Conservation (phyloP, 164 flowering plant species). For the Nymphaea thermarum region DNA sequence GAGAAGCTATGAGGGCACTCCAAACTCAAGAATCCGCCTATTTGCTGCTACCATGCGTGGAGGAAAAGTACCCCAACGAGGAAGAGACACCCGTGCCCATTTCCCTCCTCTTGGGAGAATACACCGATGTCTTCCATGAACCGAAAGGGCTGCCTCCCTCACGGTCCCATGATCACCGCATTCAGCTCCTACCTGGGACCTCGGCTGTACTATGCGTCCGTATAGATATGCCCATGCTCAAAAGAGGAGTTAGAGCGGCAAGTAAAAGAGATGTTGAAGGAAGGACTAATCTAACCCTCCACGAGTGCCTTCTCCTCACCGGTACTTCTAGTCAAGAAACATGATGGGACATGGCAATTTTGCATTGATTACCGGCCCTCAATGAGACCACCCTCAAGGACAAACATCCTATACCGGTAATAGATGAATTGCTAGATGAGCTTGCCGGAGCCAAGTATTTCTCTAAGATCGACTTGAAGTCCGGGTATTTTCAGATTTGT, state of each 20-base stretch:
- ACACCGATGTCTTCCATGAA: too few relatives aligned
- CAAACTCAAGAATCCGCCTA: neutral
- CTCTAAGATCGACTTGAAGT: neutral
- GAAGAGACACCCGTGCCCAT: too few relatives aligned
- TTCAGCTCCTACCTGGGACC: neutral
- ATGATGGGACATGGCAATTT: neutral
- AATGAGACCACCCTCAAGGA: neutral
- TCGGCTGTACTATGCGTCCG: neutral
- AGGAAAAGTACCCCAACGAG: neutral
- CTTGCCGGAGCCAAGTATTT: neutral
- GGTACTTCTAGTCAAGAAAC: neutral
- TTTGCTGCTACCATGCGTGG: neutral
- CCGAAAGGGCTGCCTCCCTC: too few relatives aligned
- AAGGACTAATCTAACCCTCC: neutral
- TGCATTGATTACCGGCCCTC: neutral
- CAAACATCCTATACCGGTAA: neutral
- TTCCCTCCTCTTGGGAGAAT: too few relatives aligned
- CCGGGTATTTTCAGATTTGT: neutral
- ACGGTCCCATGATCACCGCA: neutral
- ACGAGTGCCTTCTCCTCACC: neutral
- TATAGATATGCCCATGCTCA: neutral
- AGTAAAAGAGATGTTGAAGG: neutral
- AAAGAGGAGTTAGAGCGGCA: neutral
- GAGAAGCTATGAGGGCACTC: neutral
- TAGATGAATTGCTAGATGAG: neutral